phyloP scores from a whole-genome alignment of 331 rosid species.

The Malus hybrid region DNA sequence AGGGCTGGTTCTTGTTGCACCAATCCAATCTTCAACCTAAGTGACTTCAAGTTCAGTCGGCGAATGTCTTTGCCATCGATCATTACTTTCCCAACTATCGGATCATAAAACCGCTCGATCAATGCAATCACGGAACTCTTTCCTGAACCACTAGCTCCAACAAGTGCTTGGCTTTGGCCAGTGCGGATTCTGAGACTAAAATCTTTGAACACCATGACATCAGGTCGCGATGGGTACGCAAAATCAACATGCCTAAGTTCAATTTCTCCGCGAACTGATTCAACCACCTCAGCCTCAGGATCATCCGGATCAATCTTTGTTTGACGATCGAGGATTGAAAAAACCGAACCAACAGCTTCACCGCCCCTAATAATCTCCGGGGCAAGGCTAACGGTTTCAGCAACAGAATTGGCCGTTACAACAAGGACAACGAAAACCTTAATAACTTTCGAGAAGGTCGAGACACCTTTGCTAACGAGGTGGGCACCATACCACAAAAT shows the following conservation, averaged over 20 bases:
- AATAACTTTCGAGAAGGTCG: conserved; percentile 87
- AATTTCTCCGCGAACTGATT: conserved; percentile 77
- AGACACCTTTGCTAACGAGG: conserved; percentile 71
- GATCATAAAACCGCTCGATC: conserved; percentile 92
- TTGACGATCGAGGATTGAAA: conserved; percentile 72
- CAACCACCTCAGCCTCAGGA: conserved; percentile 70
- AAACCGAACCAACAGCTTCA: conserved; percentile 92
- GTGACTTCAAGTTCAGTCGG: conserved; percentile 61
- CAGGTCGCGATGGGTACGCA: conserved; percentile 86
- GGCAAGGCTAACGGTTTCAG: conserved; percentile 97
- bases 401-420: conserved; percentile 92
- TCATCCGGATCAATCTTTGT: conserved; percentile 89
- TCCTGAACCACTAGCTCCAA: conserved; percentile 97
- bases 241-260: conserved; percentile 95
- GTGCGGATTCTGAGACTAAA: conserved; percentile 75
- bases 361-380: conserved; percentile 96
- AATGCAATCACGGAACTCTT: conserved; percentile 87
- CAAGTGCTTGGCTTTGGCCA: conserved; percentile 94
- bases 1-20: conserved; percentile 97
- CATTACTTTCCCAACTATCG: conserved; percentile 85
- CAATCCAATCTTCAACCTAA: conserved; percentile 78
- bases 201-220: conserved; percentile 86
- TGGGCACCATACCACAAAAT: conserved; percentile 93
- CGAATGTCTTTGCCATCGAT: conserved; percentile 88
- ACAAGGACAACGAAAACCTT: conserved; percentile 92